Base-by-base conservation (phyloP, 306 rosid genomes). In the Quillaja saponaria region DNA sequence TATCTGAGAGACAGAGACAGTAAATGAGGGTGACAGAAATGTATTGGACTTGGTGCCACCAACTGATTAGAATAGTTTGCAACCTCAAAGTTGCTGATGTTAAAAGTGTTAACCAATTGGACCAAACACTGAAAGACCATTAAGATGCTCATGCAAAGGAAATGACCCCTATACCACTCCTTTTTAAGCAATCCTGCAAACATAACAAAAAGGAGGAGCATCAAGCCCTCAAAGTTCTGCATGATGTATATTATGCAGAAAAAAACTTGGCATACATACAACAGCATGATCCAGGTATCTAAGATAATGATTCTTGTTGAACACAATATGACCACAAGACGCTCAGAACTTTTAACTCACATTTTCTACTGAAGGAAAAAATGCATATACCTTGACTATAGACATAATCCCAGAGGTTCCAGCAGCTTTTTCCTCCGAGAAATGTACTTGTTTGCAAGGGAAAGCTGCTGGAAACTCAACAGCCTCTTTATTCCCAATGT, bases 341-440 rank as follows among this genome's bases (percentile, higher is more conserved):
- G 53, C 53, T 44, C 13, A 11, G 58, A 73, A 46, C 34, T 21
- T 44, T 48, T 16, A 6, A 4, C 11, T 16, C 48, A 51, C 14
- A 55, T 33, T 51, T 48, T 66, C 42, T 20, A 39, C 59, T 13
- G 11, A 39, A 52, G 62, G 45, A 53, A 15, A 39, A 33, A 63
- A 55, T 6, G 39, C 49, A 64, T 8, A 63, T 56, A 87, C 95
- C 88, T 73, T 55, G 17, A 42, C 78, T n/a, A 35, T 64, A 49
- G 72, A 67, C 35, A 55, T 35, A 61, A 56, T 64, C 45, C 33
- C 71, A 34, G 39, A 49, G 59, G 46, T 61, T 57, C 63, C 53
- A 37, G 74, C 16, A 10, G 63, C 21, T 21, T 59, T 66, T 56
- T 63, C 80, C 47, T 75, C 69, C 66, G 52, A 52, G 42, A 56